These are phyloP conservation scores for Corymbia citriodora DNA, from an alignment of 441 rosid species.

Conservation along the genomic window DNA sequence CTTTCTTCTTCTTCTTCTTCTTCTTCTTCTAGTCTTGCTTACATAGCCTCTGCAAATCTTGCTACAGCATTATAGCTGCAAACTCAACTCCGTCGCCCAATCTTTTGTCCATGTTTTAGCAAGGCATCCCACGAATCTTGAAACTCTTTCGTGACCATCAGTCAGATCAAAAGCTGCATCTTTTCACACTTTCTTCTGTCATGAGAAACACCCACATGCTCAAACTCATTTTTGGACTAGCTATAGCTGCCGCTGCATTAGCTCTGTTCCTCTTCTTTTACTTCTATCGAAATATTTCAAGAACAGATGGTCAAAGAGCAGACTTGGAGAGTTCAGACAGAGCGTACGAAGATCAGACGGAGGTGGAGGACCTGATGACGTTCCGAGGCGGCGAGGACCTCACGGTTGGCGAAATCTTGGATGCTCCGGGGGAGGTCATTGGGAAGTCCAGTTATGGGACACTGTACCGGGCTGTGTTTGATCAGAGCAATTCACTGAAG, in stretches of 20 bases:
- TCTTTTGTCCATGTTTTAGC: not conserved
- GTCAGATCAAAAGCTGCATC: not conserved
- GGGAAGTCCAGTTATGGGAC: constrained; percentile 89
- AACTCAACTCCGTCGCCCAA: not conserved
- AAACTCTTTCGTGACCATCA: not conserved
- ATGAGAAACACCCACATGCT: constrained; percentile 45
- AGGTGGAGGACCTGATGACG: constrained; percentile 49
- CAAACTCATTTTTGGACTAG: constrained; percentile 38
- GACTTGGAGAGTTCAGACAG: not conserved
- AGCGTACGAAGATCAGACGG: constrained; percentile 2
- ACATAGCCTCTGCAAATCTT: not conserved
- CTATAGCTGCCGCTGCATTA: constrained; percentile 29
- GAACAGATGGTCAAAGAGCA: not conserved
- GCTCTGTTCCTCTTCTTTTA: constrained; percentile 23
- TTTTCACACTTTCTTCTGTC: not conserved
- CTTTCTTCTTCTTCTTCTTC: not conserved
- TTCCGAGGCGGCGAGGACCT: constrained; percentile 72
- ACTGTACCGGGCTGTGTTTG: constrained; percentile 70
- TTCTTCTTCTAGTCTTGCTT: not conserved
- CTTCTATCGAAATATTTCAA: constrained; percentile 22
- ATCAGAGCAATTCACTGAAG: constrained; percentile 41
- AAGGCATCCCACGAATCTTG: not conserved
- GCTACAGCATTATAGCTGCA: not conserved
- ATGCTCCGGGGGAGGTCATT: constrained; percentile 94
- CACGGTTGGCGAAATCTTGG: constrained; percentile 67